A percentile compares a stretch with the other conserved stretches of the same genome.
Evolutionary conservation across 139 green algal genomes (phyloP).

Genomic region (Spirogloea muscicola): DNA sequence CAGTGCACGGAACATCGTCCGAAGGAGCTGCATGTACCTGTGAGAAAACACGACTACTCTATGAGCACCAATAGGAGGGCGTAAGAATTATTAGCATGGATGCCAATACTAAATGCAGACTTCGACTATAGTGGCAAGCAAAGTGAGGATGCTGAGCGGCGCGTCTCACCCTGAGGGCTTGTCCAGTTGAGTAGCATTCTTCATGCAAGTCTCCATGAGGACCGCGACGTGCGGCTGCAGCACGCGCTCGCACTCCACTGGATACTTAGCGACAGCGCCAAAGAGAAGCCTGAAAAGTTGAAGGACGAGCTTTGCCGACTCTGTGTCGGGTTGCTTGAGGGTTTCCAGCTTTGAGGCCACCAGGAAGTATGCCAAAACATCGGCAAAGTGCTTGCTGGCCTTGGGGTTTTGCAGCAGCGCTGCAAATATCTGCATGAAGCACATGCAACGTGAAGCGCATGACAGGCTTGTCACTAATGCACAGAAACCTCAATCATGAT

Average conservation of each 20-base stretch:
- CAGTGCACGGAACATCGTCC: constrained; percentile 52
- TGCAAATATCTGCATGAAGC: constrained; percentile 35
- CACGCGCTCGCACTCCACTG: constrained; percentile 45
- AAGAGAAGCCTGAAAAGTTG: constrained; percentile 64
- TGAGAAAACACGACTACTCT: too few species aligned
- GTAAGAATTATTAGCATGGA: too few species aligned
- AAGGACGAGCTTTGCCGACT: constrained; percentile 44
- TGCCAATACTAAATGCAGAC: too few species aligned
- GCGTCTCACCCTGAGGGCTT: constrained; percentile 30
- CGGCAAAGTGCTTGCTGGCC: constrained; percentile 39
- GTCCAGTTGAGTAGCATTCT: constrained; percentile 22
- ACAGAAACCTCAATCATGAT: too few species aligned
- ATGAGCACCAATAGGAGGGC: background rate
- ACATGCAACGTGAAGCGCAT: constrained; percentile 9
- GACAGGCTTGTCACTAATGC: background rate
- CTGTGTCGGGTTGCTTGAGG: constrained; percentile 41
- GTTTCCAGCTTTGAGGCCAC: constrained; percentile 52
- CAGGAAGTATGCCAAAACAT: constrained; percentile 52
- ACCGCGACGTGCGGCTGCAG: constrained; percentile 50
- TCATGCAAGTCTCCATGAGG: constrained; percentile 52
- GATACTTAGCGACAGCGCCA: constrained; percentile 50
- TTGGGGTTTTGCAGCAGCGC: constrained; percentile 42
- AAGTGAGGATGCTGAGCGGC: too few species aligned
- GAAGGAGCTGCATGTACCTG: constrained; percentile 50
- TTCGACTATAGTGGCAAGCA: too few species aligned